Base-by-base conservation (phyloP, 2,329 filamentous ascomycete genomes). In the Cephalotrichum gorgonifer region DNA sequence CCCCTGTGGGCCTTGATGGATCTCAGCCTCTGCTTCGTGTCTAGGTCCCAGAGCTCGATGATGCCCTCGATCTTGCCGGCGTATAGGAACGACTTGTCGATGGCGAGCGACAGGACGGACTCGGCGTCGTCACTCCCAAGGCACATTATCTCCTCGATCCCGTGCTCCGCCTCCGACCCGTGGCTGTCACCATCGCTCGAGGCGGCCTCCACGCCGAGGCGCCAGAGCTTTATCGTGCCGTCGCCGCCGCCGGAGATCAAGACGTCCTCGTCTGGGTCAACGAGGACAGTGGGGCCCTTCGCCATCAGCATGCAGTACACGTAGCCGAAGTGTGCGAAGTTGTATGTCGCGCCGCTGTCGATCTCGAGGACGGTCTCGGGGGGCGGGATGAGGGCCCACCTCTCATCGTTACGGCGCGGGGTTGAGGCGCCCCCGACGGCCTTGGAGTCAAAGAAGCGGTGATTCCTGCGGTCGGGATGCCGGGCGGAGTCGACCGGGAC, bases 251-350 rank as follows among this genome's bases (percentile, higher is more conserved):
- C 93, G 0, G 91, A 95, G 28, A 98, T 80, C 33, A 98, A 64
- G 1, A 95, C 81, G 56, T 97, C 90, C 25, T 85, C 81, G 1
- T 87, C 81, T 0, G 78, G 73, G 6, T 84, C 84, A 4, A 88
- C 75, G 6, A 88, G 74, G 2, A 80, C 72, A 0, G 76, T 80
- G 0, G 76, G 74, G 0, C 86, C 87, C 52, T 79, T 81, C 1
- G 88, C 83, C 51, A 98, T 74, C 5, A 95, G 74, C 91, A 97
- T 97, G 64, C 89, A 94, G 64, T 96, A 96, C 0, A 98, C 83
- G 62, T 96, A 97, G 42, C 94, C 93, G 64, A 84, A 91, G 64
- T 98, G 93, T 2, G 93, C 89, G 67, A 95, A 98, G 58, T 93
- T 86, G 50, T 76, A 79, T 50, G 95, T 86, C 50, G 90, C 84